A percentile compares a stretch with the other conserved stretches of the same genome.
phyloP scores from a whole-genome alignment of 306 rosid species.

The Albizia julibrissin region DNA sequence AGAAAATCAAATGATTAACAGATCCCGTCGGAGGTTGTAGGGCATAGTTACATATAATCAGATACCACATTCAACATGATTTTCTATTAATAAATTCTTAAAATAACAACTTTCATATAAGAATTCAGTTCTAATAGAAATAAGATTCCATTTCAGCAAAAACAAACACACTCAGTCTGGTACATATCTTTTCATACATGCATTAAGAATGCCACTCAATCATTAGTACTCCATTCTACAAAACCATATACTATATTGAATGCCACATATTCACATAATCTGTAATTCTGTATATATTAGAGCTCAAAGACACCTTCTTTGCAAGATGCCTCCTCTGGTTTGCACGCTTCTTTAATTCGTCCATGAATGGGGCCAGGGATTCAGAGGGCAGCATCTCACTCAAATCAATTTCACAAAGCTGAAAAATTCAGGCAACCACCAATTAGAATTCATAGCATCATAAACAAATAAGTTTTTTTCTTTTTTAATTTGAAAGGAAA shows the following conservation, averaged over 20 bases:
- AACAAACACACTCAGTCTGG: background rate
- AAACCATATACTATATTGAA: background rate
- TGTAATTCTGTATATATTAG: background rate
- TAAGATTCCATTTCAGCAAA: background rate
- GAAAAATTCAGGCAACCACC: conserved; percentile 36
- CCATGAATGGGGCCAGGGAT: conserved; percentile 77
- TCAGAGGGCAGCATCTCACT: conserved; percentile 67
- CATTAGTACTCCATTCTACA: background rate
- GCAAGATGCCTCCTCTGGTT: conserved; percentile 82
- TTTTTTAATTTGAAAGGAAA: background rate
- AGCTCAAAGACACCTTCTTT: conserved; percentile 58
- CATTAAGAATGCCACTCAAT: background rate
- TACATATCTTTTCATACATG: conserved; percentile 6
- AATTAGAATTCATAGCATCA: conserved; percentile 23
- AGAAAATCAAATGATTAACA: background rate
- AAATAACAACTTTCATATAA: background rate
- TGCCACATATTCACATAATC: background rate
- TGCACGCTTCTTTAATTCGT: conserved; percentile 87
- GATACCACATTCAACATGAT: background rate
- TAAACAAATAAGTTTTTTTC: conserved; percentile 7
- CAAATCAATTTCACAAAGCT: conserved; percentile 96
- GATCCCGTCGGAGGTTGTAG: background rate
- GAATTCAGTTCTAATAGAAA: background rate
- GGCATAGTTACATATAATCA: background rate
- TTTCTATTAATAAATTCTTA: background rate